Conservation (phyloP, 208 protist species). For the Trypanosoma platydactyli region DNA sequence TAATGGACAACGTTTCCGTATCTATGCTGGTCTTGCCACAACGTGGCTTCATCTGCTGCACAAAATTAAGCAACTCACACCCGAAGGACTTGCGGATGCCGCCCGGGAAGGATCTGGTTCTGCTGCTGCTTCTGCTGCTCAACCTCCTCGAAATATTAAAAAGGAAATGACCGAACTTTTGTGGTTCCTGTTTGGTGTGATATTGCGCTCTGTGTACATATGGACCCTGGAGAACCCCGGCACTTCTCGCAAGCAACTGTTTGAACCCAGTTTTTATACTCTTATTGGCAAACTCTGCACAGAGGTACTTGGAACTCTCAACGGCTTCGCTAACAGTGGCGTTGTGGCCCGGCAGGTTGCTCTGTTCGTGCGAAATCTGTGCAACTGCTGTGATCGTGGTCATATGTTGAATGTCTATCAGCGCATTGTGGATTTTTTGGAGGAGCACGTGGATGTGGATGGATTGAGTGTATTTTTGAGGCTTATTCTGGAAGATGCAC, state of each 20-base stretch:
- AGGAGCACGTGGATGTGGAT: conserved; percentile 50
- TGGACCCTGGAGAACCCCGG: conserved; percentile 66
- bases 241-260: conserved; percentile 44
- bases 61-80: background rate
- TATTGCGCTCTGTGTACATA: conserved; percentile 81
- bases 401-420: conserved; percentile 57
- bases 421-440: conserved; percentile 56
- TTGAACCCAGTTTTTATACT: conserved; percentile 67
- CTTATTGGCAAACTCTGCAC: conserved; percentile 65
- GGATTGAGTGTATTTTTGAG: conserved; percentile 66
- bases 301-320: conserved; percentile 50
- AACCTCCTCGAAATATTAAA: conserved; percentile 42
- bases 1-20: conserved; percentile 42
- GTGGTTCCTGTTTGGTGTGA: conserved; percentile 87
- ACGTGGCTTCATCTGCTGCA: conserved; percentile 65
- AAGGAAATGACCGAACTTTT: conserved; percentile 72
- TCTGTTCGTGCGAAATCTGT: conserved; percentile 70
- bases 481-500: conserved; percentile 68
- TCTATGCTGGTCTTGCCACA: conserved; percentile 82
- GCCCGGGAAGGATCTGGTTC: conserved; percentile 24
- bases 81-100: background rate
- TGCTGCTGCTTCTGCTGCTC: background rate
- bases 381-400: conserved; percentile 76
- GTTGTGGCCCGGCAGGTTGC: conserved; percentile 59
- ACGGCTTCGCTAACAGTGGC: conserved; percentile 36